Evolutionary conservation across 148 eudicot genomes (phyloP), one percentile per base, ranked within the genome.

Genomic region (Rhododendron ferrugineum): DNA sequence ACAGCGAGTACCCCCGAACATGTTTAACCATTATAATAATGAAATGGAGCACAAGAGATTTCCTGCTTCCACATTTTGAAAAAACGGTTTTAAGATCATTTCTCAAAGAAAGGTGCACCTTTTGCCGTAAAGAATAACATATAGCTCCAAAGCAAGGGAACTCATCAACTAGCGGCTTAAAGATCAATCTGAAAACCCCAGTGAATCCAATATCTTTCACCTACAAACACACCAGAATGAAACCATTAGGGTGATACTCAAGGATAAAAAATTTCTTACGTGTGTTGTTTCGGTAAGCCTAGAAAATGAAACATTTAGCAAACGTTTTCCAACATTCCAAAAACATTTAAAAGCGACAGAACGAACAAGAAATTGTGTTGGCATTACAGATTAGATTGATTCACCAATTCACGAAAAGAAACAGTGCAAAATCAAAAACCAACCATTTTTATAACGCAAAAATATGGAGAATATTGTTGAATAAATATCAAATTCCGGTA

Each of bases 131-230:
- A 11, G 98, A 95, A 86, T 85, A 95, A 83, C 92, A 92, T 86
- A 94, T 89, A 83, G 98, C 98, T 86, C 97, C 98, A 36, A 95
- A 95, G 82, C 98, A 92, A 81, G 98, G 98, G 80, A 95, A 88
- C 79, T 94, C 94, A 44, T 85, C 90, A 85, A 95, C 98, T 79
- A 95, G 88, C 77, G 98, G 98, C 90, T 91, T 95, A 84, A 94
- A 94, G 46, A 95, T 95, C 91, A 95, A 87, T 90, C 98, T 93
- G 93, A 95, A 95, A 83, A 94, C 87, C 87, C 98, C 98, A 30
- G 98, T 95, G 88, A 95, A 94, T 80, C 91, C 95, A 88, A 95
- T 92, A 89, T 95, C 89, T 85, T 95, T 95, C 22, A 95, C 98
- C 97, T 95, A 66, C 28, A 81, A 11, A 92, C 20, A 78, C 32